Base-by-base conservation (phyloP, 768 basidiomycete genomes). In the Trametes elegans region DNA sequence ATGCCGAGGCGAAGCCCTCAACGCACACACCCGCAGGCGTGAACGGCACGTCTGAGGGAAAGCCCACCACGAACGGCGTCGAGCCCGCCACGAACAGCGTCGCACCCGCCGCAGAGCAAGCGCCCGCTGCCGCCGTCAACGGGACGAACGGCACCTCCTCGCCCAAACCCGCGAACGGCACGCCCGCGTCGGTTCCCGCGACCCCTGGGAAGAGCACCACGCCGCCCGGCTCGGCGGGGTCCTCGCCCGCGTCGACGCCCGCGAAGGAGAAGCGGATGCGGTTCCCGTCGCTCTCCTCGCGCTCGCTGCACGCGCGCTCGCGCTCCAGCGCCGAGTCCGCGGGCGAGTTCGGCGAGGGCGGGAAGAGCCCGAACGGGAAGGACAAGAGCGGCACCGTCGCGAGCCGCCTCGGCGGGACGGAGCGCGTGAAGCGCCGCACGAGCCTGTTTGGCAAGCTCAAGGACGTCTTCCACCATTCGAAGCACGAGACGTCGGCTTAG, bases 391-490 rank as follows among this genome's bases (percentile, higher is more conserved):
- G 45, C 39, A 38, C 29, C 19, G 44, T 47, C 24, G 28, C 52
- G 29, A 46, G 50, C 31, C 59, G 59, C 32, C 23, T 60, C n/a
- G 53, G 46, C 35, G 54, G 60, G 39, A 49, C 56, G 29, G 54
- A 54, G 52, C 63, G 65, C 49, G 61, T 59, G 62, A 68, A 68
- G 62, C 64, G 69, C 34, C 55, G 53, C 39, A 64, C 45, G 42
- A 67, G 68, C 49, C 42, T 72, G 54, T 69, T 72, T 50, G 68
- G 66, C 35, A 68, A 66, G 65, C 58, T 72, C 49, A 69, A 66
- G 59, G 61, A 61, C 34, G 58, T 67, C 23, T 70, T 72, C 61
- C 32, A 44, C 42, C 49, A 51, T 26, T 31, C 45, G 36, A 52
- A 55, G 49, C 46, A 41, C 11, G 53, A 51, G 58, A 21, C 44